A percentile compares a stretch with the other conserved stretches of the same genome.
Evolutionary conservation across 208 protist species (phyloP).

Genomic region (Blechomonas ayalai): DNA sequence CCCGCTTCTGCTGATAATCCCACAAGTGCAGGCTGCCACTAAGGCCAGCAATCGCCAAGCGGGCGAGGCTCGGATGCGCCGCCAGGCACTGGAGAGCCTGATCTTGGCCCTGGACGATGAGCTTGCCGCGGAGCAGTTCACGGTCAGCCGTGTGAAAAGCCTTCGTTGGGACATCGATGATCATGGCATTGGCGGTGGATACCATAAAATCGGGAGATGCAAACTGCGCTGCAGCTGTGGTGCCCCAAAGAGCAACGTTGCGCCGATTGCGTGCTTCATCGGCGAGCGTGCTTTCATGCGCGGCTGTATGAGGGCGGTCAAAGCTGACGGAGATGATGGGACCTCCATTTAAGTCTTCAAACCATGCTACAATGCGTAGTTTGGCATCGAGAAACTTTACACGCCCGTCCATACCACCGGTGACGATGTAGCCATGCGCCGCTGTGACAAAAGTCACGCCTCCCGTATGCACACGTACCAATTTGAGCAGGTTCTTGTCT

Average conservation of each 20-base stretch:
- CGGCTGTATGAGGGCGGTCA: slow-evolving; percentile 26
- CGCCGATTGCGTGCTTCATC: slow-evolving; percentile 24
- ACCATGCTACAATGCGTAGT: slow-evolving; percentile 92
- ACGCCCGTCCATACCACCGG: slow-evolving; percentile 90
- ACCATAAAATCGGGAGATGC: slow-evolving; percentile 87
- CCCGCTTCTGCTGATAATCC: slow-evolving; percentile 74
- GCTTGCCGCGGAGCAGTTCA: slow-evolving; percentile 52
- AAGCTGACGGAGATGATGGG: slow-evolving; percentile 92
- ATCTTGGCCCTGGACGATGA: slow-evolving; percentile 89
- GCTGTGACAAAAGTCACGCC: slow-evolving; percentile 78
- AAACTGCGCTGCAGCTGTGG: slow-evolving; percentile 52
- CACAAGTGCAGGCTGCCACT: slow-evolving; percentile 89
- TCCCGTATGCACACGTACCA: slow-evolving; percentile 82
- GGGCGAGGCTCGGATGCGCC: slow-evolving; percentile 73
- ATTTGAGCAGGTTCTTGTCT: slow-evolving; percentile 89
- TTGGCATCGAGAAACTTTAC: slow-evolving; percentile 93
- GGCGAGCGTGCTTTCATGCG: slow-evolving; percentile 24
- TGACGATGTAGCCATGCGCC: slow-evolving; percentile 84
- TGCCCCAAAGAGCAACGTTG: slow-evolving; percentile 27
- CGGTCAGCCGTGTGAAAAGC: slow-evolving; percentile 65
- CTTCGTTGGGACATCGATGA: slow-evolving; percentile 77
- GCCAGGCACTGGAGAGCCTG: slow-evolving; percentile 73
- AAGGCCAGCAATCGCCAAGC: slow-evolving; percentile 77
- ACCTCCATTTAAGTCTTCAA: slow-evolving; percentile 92
- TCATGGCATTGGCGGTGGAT: slow-evolving; percentile 84